Conservation (phyloP, 73 alveolate genomes). For the Tetrahymena elliotti region DNA sequence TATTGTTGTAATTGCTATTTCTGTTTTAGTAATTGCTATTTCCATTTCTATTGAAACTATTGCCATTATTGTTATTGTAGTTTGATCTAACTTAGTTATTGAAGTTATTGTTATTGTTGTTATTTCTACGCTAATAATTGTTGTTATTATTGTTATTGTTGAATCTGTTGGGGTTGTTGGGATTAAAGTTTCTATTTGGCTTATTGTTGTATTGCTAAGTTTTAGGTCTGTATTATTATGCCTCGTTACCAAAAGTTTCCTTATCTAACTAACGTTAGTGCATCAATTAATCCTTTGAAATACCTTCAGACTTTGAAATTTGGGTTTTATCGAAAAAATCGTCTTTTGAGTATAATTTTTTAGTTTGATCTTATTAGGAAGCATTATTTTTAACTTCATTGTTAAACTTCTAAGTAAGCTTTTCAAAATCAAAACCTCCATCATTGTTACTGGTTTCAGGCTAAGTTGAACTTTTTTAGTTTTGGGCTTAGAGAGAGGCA, state of each 20-base stretch:
- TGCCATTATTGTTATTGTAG: neutral
- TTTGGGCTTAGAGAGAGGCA: neutral
- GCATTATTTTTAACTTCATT: neutral
- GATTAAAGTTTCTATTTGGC: neutral
- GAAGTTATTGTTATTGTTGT: neutral
- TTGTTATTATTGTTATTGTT: neutral
- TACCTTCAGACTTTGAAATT: neutral
- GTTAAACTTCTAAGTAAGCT: neutral
- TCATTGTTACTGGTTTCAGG: neutral
- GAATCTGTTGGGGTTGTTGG: neutral
- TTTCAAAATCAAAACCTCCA: neutral
- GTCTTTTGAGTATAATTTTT: neutral
- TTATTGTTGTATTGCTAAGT: neutral
- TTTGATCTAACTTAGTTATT: neutral
- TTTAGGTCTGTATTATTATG: neutral
- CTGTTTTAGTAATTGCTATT: neutral
- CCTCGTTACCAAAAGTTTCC: neutral
- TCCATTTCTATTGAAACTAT: neutral
- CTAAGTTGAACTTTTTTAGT: neutral
- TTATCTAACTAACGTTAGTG: neutral
- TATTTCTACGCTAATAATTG: neutral
- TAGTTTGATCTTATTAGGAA: neutral
- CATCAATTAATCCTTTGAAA: neutral
- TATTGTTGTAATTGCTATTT: neutral
- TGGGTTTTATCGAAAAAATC: neutral